Evolutionary conservation across 2,329 filamentous ascomycete genomes (phyloP), one percentile per base, ranked within the genome.

Genomic region (Nemania diffusa): DNA sequence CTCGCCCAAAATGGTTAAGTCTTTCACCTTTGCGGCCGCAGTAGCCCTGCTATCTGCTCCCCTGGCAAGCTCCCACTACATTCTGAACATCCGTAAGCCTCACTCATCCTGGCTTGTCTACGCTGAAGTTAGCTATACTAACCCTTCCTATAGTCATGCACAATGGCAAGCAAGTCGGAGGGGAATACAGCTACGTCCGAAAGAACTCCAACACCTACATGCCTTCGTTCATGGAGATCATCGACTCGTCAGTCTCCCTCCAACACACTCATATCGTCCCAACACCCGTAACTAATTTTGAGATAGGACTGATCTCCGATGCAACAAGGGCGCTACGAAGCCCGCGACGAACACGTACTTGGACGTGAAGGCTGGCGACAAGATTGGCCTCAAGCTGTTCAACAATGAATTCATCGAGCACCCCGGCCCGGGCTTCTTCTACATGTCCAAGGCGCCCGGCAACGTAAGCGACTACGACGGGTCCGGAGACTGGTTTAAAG

Each of bases 311-410:
- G 78, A 81, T 65, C 72, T 80, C 37, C 76, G 82, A 56, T 85
- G 82, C 75, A 84, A 85, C 75, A 77, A 79, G 63, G 78, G 79
- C 29, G 79, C 80, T 3, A 76, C 75, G 15, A 73, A 75, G 3
- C 76, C 78, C 15, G 73, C 75, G 27, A 82, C 81, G 20, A 78
- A 81, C 73, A 80, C 82, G 5, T 79, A 84, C 71, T 64, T 66
- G 40, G 59, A 67, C 40, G 84, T 85, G 67, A 81, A 81, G 63
- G 80, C 84, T 3, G 84, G 84, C 48, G 80, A 83, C 76, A 81
- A 84, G 75, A 73, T 87, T 75, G 78, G 82, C 72, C 77, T 85
- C 79, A 79, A 85, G 81, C 71, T 87, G 71, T 78, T 84, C 79
- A 77, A 84, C 79, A 81, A 82, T 74, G 79, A 83, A 71, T 74